Conservation (phyloP, 495 filamentous ascomycete genomes). For the Xylaria castorea region DNA sequence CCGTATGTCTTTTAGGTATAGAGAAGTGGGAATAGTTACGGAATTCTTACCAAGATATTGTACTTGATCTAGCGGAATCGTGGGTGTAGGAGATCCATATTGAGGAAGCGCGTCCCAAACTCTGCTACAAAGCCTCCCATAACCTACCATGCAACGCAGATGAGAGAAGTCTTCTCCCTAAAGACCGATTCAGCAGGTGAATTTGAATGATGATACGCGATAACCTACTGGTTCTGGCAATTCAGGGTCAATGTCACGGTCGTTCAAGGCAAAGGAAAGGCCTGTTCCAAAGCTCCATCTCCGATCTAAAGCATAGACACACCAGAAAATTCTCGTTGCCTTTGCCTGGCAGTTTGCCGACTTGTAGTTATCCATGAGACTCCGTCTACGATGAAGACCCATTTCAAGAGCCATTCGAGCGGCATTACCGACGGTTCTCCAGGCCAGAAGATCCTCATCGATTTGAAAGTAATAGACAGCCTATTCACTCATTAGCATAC, state of each 20-base stretch:
- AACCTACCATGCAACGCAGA: constrained; percentile 68
- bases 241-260: constrained; percentile 71
- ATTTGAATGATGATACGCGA: not conserved
- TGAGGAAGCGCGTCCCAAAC: constrained; percentile 65
- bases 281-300: constrained; percentile 74
- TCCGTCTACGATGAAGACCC: constrained; percentile 70
- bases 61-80: constrained; percentile 38
- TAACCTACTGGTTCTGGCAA: constrained; percentile 55
- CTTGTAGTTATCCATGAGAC: constrained; percentile 62
- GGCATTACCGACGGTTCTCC: constrained; percentile 67
- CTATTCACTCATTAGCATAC: constrained; percentile 29
- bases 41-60: constrained; percentile 18
- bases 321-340: constrained; percentile 68
- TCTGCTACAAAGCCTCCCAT: constrained; percentile 68
- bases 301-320: constrained; percentile 71
- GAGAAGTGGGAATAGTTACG: not conserved
- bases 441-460: constrained; percentile 70
- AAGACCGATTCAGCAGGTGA: not conserved
- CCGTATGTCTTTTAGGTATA: not conserved
- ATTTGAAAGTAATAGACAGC: constrained; percentile 75
- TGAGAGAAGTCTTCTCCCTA: constrained; percentile 35
- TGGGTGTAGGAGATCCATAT: constrained; percentile 47
- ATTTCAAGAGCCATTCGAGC: constrained; percentile 72
- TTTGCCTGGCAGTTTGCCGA: constrained; percentile 58
- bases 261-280: constrained; percentile 72